These are phyloP conservation scores for Yamadazyma triangularis DNA, from an alignment of 1,139 yeast genomes.

Conservation along the genomic window DNA sequence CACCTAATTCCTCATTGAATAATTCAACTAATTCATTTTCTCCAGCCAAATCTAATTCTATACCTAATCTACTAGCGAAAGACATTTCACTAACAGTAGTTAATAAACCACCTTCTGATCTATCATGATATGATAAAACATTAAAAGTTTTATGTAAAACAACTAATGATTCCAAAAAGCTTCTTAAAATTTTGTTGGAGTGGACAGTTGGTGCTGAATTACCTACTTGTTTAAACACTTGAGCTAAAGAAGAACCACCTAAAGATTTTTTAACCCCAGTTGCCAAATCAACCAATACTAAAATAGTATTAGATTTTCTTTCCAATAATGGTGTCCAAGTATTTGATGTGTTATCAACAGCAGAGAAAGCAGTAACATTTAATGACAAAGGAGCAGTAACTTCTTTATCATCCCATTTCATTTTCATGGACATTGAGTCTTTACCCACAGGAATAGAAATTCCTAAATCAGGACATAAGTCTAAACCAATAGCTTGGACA, in stretches of 20 bases:
- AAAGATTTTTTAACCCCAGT: conserved; percentile 53
- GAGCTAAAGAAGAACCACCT: conserved; percentile 95
- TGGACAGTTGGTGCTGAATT: conserved; percentile 80
- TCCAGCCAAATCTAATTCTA: conserved; percentile 38
- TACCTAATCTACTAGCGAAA: conserved; percentile 89
- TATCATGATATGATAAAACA: conserved; percentile 90
- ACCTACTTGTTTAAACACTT: conserved; percentile 87
- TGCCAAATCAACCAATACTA: conserved; percentile 81
- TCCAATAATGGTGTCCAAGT: conserved; percentile 94
- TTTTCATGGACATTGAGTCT: conserved; percentile 99
- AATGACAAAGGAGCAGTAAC: conserved; percentile 95
- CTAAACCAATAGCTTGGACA: conserved; percentile 93
- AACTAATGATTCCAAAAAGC: conserved; percentile 65
- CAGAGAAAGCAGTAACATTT: conserved; percentile 86
- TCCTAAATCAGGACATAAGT: conserved; percentile 90
- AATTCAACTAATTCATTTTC: conserved; percentile 48
- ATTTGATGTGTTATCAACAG: conserved; percentile 76
- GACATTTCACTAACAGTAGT: conserved; percentile 92
- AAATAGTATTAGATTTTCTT: conserved; percentile 48
- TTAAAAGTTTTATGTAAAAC: conserved; percentile 63
- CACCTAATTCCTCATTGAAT: conserved; percentile 94
- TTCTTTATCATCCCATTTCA: conserved; percentile 93
- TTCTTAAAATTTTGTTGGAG: conserved; percentile 56
- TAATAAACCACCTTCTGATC: conserved; percentile 95
- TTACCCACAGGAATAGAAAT: conserved; percentile 96